Evolutionary conservation across 192 early-diverging fungal genomes (phyloP), one percentile per base, ranked within the genome.

Genomic region (Chytriomyces confervae): DNA sequence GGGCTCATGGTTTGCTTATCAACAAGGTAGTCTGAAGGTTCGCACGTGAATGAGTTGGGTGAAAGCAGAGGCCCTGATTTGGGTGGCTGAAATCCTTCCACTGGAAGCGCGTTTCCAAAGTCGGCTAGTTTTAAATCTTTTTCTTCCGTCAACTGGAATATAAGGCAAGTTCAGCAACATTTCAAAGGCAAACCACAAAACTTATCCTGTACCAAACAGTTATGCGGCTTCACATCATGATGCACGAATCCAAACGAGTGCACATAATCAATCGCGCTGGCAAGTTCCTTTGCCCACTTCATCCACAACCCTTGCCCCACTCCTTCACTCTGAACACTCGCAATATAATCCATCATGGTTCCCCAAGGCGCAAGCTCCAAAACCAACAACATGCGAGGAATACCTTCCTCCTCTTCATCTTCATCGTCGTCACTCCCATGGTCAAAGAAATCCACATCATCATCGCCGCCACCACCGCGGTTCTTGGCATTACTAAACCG

Each of bases 191-290:
- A 57, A 13, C 53, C 20, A n/a, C 53, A n/a, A 0, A 57, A 57
- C 5, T 2, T 2, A 57, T 57, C 13, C 53, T 13, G 24, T 57
- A 57, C 53, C 79, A 89, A 68, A 71, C 86, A 84, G 76, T 89
- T 89, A 63, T 89, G 88, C 10, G 88, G 88, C 78, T 89, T 89
- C 20, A 89, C 82, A 66, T 89, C 88, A 64, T 89, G 88, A 62
- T 89, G 88, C 11, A 89, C 76, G 29, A 87, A 80, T 13, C 88
- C 88, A 61, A 75, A 66, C 16, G 68, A 69, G 76, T 89, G 88
- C n/a, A 86, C 83, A 62, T 77, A 79, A 53, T 81, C 81, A 10
- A 89, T 71, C 5, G 84, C 88, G 20, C 77, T 65, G 0, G 84
- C 83, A 16, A 89, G 61, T 77, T 89, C 81, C 16, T 78, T 20